Percentiles rank a stretch among this genome's conserved stretches.
These are phyloP conservation scores for Chara braunii DNA, from an alignment of 139 green algal genomes.

Conservation along the genomic window DNA sequence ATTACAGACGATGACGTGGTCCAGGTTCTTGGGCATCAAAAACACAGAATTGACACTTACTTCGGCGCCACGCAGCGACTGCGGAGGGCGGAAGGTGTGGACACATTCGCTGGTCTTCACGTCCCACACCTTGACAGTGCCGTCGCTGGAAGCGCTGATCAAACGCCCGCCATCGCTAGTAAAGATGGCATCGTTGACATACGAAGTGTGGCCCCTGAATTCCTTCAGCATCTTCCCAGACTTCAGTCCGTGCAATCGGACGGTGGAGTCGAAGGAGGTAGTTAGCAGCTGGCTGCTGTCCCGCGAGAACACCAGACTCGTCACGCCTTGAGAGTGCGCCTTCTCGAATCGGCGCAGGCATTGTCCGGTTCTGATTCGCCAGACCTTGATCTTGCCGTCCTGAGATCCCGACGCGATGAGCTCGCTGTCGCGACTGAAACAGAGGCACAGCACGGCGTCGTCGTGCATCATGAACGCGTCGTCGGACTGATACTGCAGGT, in stretches of 20 bases:
- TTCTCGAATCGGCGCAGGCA: constrained; percentile 80
- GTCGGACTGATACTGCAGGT: constrained; percentile 82
- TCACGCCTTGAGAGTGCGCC: constrained; percentile 83
- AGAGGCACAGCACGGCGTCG: constrained; percentile 72
- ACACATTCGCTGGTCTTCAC: constrained; percentile 78
- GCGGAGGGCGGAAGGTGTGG: constrained; percentile 41
- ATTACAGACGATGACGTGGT: constrained; percentile 82
- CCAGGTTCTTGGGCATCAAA: constrained; percentile 67
- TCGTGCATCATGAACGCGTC: constrained; percentile 98
- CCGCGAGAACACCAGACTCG: constrained; percentile 70
- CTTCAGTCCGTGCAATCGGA: constrained; percentile 85
- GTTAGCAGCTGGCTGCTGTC: constrained; percentile 82
- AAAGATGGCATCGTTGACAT: constrained; percentile 81
- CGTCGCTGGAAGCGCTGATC: constrained; percentile 67
- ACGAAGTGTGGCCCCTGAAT: constrained; percentile 86
- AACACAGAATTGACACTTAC: constrained; percentile 61
- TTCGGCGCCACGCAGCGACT: constrained; percentile 45
- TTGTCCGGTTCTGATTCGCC: constrained; percentile 80
- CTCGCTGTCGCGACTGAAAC: constrained; percentile 75
- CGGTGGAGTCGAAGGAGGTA: constrained; percentile 70
- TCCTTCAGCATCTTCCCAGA: constrained; percentile 93
- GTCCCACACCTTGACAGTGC: constrained; percentile 82
- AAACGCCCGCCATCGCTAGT: constrained; percentile 67
- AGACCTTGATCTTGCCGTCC: constrained; percentile 85
- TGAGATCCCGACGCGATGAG: constrained; percentile 73